A percentile compares a stretch with the other conserved stretches of the same genome.
These are phyloP conservation scores for Termitomyces sp. DNA, from an alignment of 768 basidiomycete species.

Conservation along the genomic window DNA sequence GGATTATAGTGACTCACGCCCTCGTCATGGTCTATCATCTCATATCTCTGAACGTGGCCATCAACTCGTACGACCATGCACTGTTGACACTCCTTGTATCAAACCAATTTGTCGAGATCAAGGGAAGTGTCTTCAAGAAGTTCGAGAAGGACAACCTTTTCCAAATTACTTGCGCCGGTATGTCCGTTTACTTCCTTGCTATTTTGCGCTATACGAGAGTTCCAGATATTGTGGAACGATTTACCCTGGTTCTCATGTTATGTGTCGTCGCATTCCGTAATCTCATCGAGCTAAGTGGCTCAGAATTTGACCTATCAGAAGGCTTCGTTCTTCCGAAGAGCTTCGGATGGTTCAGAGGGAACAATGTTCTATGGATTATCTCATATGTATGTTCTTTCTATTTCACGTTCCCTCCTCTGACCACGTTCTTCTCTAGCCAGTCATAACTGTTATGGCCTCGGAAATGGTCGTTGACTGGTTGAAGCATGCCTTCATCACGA, in stretches of 20 bases:
- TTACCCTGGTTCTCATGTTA: conserved; percentile 89
- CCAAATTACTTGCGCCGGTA: conserved; percentile 96
- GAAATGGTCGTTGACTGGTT: conserved; percentile 98
- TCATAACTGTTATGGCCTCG: conserved; percentile 82
- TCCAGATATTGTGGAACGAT: conserved; percentile 96
- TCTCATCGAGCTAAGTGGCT: conserved; percentile 88
- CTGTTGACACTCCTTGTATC: conserved; percentile 91
- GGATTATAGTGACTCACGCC: conserved; percentile 70
- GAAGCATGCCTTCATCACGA: conserved; percentile 99
- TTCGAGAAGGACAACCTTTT: conserved; percentile 99
- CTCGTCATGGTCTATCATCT: conserved; percentile 95
- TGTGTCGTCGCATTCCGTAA: conserved; percentile 90
- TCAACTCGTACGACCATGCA: conserved; percentile 97
- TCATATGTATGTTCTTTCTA: conserved; percentile 60
- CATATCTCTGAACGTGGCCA: conserved; percentile 91
- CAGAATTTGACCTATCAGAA: conserved; percentile 75
- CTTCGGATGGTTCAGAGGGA: conserved; percentile 80
- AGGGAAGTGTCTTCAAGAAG: conserved; percentile 98
- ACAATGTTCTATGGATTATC: conserved; percentile 80
- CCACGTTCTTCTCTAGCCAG: conserved; percentile 52
- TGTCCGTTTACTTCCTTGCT: conserved; percentile 12
- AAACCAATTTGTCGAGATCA: conserved; percentile 99
- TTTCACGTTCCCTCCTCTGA: neutral
- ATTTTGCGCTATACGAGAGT: neutral
- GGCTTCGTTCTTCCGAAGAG: conserved; percentile 75